These are phyloP conservation scores for Triticum turgidum DNA, from an alignment of 176 grass and related monocot genomes.

Conservation along the genomic window DNA sequence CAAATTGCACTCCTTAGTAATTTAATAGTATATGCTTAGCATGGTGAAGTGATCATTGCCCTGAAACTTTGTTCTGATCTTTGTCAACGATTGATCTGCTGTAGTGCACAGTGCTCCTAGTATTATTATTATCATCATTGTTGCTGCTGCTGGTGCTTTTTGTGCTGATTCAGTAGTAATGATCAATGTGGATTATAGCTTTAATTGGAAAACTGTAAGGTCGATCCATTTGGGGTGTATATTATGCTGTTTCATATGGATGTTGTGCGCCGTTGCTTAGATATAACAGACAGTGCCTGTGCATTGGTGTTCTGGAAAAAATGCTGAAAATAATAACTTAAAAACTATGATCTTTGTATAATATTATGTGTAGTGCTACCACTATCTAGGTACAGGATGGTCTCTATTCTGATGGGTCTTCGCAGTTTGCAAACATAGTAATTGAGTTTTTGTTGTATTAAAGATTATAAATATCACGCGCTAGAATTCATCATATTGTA, in stretches of 20 bases:
- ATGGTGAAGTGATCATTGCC: conserved; percentile 6
- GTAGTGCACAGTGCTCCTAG: neutral
- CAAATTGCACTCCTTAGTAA: neutral
- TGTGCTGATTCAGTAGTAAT: neutral
- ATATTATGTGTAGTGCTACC: neutral
- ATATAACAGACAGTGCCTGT: neutral
- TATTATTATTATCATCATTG: neutral
- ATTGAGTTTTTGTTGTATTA: neutral
- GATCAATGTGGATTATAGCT: too few relatives aligned
- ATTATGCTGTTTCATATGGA: neutral
- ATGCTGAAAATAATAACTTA: neutral
- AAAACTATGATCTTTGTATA: neutral
- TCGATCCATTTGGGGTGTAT: neutral
- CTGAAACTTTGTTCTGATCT: neutral
- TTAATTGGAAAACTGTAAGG: too few relatives aligned
- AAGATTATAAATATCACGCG: neutral
- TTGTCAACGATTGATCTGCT: neutral
- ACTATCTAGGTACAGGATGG: neutral
- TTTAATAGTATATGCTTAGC: neutral
- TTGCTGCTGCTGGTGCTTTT: neutral
- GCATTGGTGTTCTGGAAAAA: neutral
- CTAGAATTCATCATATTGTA: neutral
- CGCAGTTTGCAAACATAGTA: neutral
- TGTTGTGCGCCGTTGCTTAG: neutral
- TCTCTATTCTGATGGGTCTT: neutral